Base-by-base conservation (phyloP, 2,329 filamentous ascomycete species). In the Penicillium sp. region DNA sequence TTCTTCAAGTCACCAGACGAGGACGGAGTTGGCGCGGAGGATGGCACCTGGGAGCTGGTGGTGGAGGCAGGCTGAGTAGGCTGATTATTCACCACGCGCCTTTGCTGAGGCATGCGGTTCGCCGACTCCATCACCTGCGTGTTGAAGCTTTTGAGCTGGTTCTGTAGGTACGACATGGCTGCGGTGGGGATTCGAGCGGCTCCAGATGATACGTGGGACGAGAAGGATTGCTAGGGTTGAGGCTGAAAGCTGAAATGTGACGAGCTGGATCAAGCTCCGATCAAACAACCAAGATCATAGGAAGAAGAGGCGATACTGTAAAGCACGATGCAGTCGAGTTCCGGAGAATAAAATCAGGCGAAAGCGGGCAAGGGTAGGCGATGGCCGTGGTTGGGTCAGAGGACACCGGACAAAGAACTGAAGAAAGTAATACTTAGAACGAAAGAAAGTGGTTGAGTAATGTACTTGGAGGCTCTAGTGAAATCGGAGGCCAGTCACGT, bases 161-260 rank as follows among this genome's bases (percentile, higher is more conserved):
- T 86, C 66, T 89, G 84, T 59, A 90, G 82, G 65, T 85, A 87
- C 56, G 85, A 86, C 84, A 86, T 88, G 66, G 52, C 75, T 72
- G 67, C 61, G 51, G 61, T 48, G 47, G 27, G 37, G 5, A 43
- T 31, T 24, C 35, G 22, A 22, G 35, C n/a, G 3, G 7, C 29
- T 52, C 43, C 24, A 24, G 54, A 9, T 13, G 14, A 5, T 10
- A 58, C 39, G 57, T 45, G 44, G 57, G 46, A 49, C 22, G 31
- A 47, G 35, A 46, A 48, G 41, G 31, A 51, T 27, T 11, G 27
- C 8, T n/a, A 24, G 6, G 24, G 24, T n/a, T 19, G 47, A 22
- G 21, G 13, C 26, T 33, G 14, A 10, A 29, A 56, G 54, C 31
- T 49, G 26, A 37, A 31, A 27, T 16, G 16, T n/a, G 37, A 22